These are phyloP conservation scores for Candida qinlingensis DNA, from an alignment of 805 yeast species.

Conservation along the genomic window DNA sequence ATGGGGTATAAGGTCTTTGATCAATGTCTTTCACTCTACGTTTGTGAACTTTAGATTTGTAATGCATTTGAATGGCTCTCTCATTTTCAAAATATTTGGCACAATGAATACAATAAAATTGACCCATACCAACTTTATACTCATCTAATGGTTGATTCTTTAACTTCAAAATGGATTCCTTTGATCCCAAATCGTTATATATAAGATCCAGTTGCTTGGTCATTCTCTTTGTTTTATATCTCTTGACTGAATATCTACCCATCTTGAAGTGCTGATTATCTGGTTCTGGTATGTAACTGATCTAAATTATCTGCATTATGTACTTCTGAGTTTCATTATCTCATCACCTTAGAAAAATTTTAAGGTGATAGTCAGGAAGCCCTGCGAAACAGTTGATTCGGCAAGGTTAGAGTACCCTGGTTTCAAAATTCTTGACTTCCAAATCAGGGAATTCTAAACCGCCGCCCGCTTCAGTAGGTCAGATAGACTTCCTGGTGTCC, in stretches of 20 bases:
- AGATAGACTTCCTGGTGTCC: neutral
- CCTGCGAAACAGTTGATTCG: neutral
- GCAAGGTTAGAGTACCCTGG: no score
- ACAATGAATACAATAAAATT: slow-evolving; percentile 90
- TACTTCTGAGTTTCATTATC: neutral
- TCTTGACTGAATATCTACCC: slow-evolving; percentile 84
- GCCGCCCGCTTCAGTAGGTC: no score
- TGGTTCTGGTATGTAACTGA: no score
- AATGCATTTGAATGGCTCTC: slow-evolving; percentile 64
- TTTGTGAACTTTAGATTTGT: slow-evolving; percentile 74
- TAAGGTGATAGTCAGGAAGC: neutral
- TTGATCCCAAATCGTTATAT: slow-evolving; percentile 62
- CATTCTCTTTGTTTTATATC: slow-evolving; percentile 88
- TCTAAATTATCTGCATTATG: no score
- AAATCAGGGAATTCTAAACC: neutral
- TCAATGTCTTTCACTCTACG: slow-evolving; percentile 75
- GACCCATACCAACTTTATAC: slow-evolving; percentile 89
- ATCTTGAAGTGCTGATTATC: slow-evolving; percentile 29
- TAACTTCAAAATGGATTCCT: slow-evolving; percentile 56
- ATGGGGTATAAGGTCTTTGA: slow-evolving; percentile 76
- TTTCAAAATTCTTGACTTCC: slow-evolving; percentile 5
- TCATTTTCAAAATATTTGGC: slow-evolving; percentile 86
- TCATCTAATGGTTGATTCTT: slow-evolving; percentile 86
- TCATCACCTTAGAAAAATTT: slow-evolving; percentile 4
- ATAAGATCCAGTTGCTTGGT: slow-evolving; percentile 81